phyloP scores from a whole-genome alignment of 2,329 filamentous ascomycete species.

The Alternaria triticimaculans region DNA sequence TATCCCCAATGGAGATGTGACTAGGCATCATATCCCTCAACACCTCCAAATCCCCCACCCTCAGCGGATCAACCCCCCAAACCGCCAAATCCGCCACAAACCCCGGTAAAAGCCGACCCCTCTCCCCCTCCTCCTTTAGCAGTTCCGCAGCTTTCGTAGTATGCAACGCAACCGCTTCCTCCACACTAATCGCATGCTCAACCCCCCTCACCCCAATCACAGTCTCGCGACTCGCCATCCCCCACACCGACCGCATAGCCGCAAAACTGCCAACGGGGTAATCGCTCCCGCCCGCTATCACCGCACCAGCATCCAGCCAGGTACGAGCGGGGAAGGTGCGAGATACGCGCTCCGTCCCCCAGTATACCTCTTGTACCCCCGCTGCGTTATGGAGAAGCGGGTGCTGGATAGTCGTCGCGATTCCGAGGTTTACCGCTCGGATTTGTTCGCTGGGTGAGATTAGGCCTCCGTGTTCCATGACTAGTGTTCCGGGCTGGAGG shows the following conservation, averaged over 20 bases:
- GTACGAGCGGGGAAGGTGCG: neutral
- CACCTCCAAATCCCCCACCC: neutral
- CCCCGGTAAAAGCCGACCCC: neutral
- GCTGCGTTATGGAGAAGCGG: neutral
- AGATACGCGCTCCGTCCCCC: neutral
- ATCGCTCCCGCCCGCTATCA: neutral
- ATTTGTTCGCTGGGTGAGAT: rapidly evolving
- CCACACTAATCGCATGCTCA: neutral
- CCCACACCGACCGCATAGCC: neutral
- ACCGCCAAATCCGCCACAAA: neutral
- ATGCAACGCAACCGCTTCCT: neutral
- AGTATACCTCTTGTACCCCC: neutral
- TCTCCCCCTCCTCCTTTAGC: neutral
- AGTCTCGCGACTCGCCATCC: neutral
- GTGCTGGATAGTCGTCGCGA: neutral
- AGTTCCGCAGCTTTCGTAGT: neutral
- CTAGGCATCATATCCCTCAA: neutral
- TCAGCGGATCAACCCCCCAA: neutral
- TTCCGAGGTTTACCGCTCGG: rapidly evolving
- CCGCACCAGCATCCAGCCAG: neutral
- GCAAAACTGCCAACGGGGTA: neutral
- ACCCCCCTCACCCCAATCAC: neutral
- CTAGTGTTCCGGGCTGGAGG: rapidly evolving
- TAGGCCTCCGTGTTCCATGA: neutral
- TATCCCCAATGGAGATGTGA: neutral